phyloP scores from a whole-genome alignment of 805 yeast genomes.

The Ogataea corticis region DNA sequence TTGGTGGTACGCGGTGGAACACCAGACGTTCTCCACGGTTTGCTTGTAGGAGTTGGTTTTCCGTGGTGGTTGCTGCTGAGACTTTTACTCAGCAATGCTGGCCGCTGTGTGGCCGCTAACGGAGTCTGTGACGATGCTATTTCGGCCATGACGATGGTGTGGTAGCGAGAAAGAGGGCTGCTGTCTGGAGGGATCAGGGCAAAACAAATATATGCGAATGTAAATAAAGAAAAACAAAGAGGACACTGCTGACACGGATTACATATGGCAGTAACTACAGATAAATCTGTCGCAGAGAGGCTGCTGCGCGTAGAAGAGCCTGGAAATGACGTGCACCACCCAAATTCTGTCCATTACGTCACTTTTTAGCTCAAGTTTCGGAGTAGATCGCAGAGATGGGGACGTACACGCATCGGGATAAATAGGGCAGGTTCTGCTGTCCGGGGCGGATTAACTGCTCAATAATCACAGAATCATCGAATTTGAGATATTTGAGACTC shows the following conservation, averaged over 20 bases:
- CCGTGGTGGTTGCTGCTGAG: not conserved
- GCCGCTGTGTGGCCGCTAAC: not conserved
- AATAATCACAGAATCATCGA: not conserved
- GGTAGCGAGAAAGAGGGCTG: not conserved
- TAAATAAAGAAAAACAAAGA: not conserved
- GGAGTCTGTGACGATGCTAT: not conserved
- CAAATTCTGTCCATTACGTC: slow-evolving; percentile 8
- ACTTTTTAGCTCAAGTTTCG: slow-evolving; percentile 1
- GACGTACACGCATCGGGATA: not conserved
- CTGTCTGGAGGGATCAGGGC: not conserved
- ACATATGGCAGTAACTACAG: not conserved
- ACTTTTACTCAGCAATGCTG: not conserved
- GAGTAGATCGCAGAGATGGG: slow-evolving; percentile 1
- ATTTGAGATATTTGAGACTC: no score
- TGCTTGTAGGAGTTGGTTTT: not conserved
- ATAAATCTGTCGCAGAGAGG: slow-evolving; percentile 1
- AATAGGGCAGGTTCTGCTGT: not conserved
- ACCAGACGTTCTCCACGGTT: not conserved
- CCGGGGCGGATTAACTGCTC: not conserved
- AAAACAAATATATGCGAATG: not conserved
- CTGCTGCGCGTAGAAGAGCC: slow-evolving; percentile 1
- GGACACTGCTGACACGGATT: not conserved
- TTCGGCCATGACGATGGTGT: not conserved
- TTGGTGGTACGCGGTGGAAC: not conserved
- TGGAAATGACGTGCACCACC: slow-evolving; percentile 1